These are phyloP conservation scores for Gilbertella persicaria DNA, from an alignment of 371 early-diverging fungal genomes.

Conservation along the genomic window DNA sequence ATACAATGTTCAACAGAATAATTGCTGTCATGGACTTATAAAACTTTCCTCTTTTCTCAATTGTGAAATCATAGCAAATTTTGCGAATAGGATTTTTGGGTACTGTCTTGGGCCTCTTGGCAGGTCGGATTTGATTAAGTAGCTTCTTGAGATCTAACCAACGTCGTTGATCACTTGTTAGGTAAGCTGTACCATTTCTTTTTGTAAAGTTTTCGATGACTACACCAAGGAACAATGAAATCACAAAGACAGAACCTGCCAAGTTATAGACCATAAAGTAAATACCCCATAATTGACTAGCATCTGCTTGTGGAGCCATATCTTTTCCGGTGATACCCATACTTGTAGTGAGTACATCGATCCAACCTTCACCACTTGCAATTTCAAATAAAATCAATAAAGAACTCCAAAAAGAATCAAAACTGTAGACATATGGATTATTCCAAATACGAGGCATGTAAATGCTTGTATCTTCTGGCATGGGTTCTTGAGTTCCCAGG, in stretches of 20 bases:
- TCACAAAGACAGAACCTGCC: constrained; percentile 64
- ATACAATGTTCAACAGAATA: constrained; percentile 53
- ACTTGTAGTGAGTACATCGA: constrained; percentile 60
- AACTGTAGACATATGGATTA: constrained; percentile 68
- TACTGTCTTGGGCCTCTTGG: constrained; percentile 48
- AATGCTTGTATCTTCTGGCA: constrained; percentile 35
- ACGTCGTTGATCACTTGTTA: constrained; percentile 69
- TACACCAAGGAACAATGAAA: constrained; percentile 70
- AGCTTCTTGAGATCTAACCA: constrained; percentile 74
- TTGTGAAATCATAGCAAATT: constrained; percentile 48
- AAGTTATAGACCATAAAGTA: constrained; percentile 70
- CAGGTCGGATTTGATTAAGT: constrained; percentile 60
- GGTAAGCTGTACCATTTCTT: constrained; percentile 64
- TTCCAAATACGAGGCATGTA: constrained; percentile 65
- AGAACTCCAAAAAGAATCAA: constrained; percentile 64
- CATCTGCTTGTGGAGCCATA: constrained; percentile 44
- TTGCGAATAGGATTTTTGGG: constrained; percentile 42
- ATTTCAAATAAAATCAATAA: constrained; percentile 67
- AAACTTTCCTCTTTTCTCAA: constrained; percentile 56
- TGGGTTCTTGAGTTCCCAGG: constrained; percentile 34
- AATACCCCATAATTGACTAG: constrained; percentile 58
- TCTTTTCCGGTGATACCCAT: constrained; percentile 61
- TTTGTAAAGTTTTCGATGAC: constrained; percentile 69
- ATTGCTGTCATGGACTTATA: constrained; percentile 51
- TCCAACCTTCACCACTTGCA: constrained; percentile 75